A percentile compares a stretch with the other conserved stretches of the same genome.
Conservation (phyloP, 177 flowering plant species). For the Vitis hybrid region DNA sequence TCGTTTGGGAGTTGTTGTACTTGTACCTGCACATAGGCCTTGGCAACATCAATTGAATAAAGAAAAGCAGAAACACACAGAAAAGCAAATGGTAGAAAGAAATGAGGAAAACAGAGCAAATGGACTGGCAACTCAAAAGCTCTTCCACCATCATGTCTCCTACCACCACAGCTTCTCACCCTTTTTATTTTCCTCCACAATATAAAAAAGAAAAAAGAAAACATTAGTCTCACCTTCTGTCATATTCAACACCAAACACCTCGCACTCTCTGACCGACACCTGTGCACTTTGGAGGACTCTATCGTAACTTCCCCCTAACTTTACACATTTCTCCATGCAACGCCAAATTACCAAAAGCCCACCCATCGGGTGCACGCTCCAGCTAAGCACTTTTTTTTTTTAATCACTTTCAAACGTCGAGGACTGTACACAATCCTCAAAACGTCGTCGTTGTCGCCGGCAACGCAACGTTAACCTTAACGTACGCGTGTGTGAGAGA, state of each 20-base stretch:
- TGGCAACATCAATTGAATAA: too few relatives aligned
- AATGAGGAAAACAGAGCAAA: slow-evolving; percentile 20
- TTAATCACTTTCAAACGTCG: too few relatives aligned
- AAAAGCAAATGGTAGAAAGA: background rate
- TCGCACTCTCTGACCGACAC: too few relatives aligned
- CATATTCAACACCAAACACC: background rate
- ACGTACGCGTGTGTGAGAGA: too few relatives aligned
- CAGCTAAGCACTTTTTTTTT: too few relatives aligned
- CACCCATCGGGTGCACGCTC: background rate
- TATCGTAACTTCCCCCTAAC: background rate
- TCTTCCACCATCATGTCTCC: background rate
- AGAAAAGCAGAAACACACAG: background rate
- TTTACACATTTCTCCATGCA: slow-evolving; percentile 1
- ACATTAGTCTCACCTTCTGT: background rate
- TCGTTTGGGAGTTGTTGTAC: too few relatives aligned
- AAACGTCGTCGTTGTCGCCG: too few relatives aligned
- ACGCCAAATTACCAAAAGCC: slow-evolving; percentile 2
- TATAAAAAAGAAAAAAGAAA: background rate
- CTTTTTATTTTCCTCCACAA: background rate
- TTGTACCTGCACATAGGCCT: too few relatives aligned
- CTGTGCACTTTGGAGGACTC: too few relatives aligned
- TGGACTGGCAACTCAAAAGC: slow-evolving; percentile 24
- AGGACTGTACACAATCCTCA: too few relatives aligned
- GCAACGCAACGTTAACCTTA: too few relatives aligned
- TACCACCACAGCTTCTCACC: background rate